Conservation (phyloP, 306 rosid species). For the Cucurbita moschata region DNA sequence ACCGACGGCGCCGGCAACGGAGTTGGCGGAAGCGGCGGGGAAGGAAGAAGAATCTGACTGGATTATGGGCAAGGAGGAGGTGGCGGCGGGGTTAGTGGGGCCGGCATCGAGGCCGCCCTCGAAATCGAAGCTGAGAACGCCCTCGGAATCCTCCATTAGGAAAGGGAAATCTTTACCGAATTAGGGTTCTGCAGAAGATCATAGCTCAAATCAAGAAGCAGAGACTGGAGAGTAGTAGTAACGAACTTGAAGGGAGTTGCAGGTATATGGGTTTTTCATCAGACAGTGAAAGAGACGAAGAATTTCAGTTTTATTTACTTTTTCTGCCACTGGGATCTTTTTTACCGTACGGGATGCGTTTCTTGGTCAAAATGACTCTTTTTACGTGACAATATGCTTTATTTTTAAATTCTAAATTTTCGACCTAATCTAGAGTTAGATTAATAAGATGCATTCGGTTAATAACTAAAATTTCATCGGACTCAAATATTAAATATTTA, state of each 20-base stretch:
- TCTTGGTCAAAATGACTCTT: too few relatives aligned
- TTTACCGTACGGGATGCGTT: too few relatives aligned
- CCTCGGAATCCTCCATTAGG: constrained; percentile 88
- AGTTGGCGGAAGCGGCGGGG: constrained; percentile 5
- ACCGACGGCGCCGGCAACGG: constrained; percentile 6
- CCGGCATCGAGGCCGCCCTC: constrained; percentile 85
- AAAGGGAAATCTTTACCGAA: not conserved
- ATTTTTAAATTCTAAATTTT: too few relatives aligned
- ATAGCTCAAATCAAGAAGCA: not conserved
- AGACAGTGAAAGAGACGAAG: too few relatives aligned
- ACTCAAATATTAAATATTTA: too few relatives aligned
- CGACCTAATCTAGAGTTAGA: too few relatives aligned
- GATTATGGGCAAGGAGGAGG: constrained; percentile 33
- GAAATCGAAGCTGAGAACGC: constrained; percentile 92
- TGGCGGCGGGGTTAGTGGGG: constrained; percentile 22
- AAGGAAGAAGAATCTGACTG: constrained; percentile 31
- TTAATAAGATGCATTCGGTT: too few relatives aligned
- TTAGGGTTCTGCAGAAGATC: not conserved
- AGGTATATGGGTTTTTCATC: too few relatives aligned
- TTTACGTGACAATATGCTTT: too few relatives aligned
- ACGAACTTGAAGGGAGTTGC: not conserved
- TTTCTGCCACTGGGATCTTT: too few relatives aligned
- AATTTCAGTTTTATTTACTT: too few relatives aligned
- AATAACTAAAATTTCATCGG: too few relatives aligned
- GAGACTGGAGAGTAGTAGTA: not conserved